Evolutionary conservation across 139 green algal genomes (phyloP).

Genomic region (Mychonastes homosphaera): DNA sequence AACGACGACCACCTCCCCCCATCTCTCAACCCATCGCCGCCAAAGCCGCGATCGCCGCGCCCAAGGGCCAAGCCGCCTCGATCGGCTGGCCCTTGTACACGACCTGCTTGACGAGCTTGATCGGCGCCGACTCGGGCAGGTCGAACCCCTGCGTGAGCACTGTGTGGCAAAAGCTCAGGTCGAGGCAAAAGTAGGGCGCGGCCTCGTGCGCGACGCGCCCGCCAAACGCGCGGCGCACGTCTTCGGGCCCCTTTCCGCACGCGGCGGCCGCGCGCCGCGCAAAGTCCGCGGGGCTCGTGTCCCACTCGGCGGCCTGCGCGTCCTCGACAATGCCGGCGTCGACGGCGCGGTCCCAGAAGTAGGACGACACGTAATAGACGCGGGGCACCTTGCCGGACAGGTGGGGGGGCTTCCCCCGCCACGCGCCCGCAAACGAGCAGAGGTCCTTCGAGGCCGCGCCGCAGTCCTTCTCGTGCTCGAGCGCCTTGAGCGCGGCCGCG

Average conservation of each 20-base stretch:
- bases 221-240: constrained; percentile 1
- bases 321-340: constrained; percentile 44
- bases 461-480: constrained; percentile 30
- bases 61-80: constrained; percentile 84
- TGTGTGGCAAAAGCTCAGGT: constrained; percentile 74
- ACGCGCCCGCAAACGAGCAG: constrained; percentile 89
- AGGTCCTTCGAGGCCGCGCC: constrained; percentile 35
- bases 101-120: constrained; percentile 50
- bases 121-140: constrained; percentile 13
- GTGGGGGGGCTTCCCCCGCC: constrained; percentile 51
- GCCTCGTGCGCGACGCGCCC: constrained; percentile 16
- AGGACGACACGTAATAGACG: constrained; percentile 85
- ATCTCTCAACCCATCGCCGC: no score
- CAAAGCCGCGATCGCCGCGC: constrained; percentile 79
- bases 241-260: constrained; percentile 14
- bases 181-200: constrained; percentile 83
- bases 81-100: constrained; percentile 74
- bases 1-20: no score
- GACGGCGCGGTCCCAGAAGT: constrained; percentile 84
- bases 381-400: no score
- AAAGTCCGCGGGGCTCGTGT: constrained; percentile 34
- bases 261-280: constrained; percentile 18
- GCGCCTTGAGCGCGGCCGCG: constrained; percentile 13
- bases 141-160: constrained; percentile 84
- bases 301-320: constrained; percentile 26